These are phyloP conservation scores for Pichia cabralensis DNA, from an alignment of 805 yeast species.

Conservation along the genomic window DNA sequence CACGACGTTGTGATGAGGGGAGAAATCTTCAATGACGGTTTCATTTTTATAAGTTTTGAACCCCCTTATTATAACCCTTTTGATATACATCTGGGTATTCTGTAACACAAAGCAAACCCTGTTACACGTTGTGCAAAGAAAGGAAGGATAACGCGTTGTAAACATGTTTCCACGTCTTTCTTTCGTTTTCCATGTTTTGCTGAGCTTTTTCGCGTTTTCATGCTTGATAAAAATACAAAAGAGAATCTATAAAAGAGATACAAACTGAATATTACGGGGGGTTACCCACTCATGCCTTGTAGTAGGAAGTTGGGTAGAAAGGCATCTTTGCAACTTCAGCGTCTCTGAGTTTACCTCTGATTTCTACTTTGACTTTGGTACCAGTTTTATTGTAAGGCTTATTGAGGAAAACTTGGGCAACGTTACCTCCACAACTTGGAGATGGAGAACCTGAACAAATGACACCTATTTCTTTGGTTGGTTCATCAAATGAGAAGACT, in stretches of 20 bases:
- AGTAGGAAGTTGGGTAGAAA: constrained; percentile 66
- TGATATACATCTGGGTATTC: constrained; percentile 10
- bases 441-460: constrained; percentile 52
- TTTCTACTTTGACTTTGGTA: constrained; percentile 58
- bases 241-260: background rate
- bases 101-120: background rate
- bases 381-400: constrained; percentile 67
- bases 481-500: constrained; percentile 46
- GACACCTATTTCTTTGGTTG: constrained; percentile 42
- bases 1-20: constrained; percentile 77
- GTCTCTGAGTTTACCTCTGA: constrained; percentile 74
- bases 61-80: constrained; percentile 67
- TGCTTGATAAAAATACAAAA: background rate
- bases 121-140: too few relatives aligned
- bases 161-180: too few relatives aligned
- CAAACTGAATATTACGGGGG: background rate
- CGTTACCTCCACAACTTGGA: constrained; percentile 59
- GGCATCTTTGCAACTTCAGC: constrained; percentile 79
- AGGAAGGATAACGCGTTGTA: too few relatives aligned
- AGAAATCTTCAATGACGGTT: constrained; percentile 63
- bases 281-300: too few relatives aligned
- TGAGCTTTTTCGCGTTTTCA: background rate
- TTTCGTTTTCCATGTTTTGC: too few relatives aligned
- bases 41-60: constrained; percentile 87
- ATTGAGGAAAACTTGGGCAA: constrained; percentile 84